Evolutionary conservation across 2,329 filamentous ascomycete species (phyloP), one percentile per base, ranked within the genome.

Genomic region (Botrytis tulipae): DNA sequence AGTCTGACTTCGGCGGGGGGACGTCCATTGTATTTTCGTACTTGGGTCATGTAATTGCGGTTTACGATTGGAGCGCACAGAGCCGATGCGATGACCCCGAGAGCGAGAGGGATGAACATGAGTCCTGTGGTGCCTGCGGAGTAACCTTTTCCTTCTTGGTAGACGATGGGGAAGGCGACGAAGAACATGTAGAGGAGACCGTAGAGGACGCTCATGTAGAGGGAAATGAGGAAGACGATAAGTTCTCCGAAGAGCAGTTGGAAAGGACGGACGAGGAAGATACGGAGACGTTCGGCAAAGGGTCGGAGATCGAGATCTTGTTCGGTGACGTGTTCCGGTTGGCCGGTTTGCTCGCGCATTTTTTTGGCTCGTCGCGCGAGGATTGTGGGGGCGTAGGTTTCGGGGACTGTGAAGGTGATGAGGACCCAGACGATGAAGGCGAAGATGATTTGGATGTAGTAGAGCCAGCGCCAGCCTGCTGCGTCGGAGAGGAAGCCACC

Each of bases 391-490:
- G 93, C 91, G 81, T 96, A 97, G 0, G 94, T 97, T 82, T 97
- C 94, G 1, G 93, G 93, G 0, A 97, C 91, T n/a, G 93, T 96
- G 82, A 97, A 95, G 44, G 91, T 91, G 82, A 96, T 94, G 74
- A 95, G 81, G 29, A 92, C 74, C 89, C 92, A 96, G 77, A 91
- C 88, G 67, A 91, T 80, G 22, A 86, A 90, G 40, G 92, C 85
- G 20, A 96, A 80, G 79, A 97, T 97, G 18, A 96, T 85, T 80
- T 95, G 93, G 77, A 97, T 88, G 91, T 92, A 95, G 84, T 96
- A 96, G 0, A 96, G 85, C 92, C 93, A 96, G 76, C 93, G 85
- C 93, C 93, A 96, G 54, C 91, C 91, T 0, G 85, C 83, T 0
- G 87, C 88, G 77, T 94, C 91, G 12, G 87, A 87, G 1, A 96